Conservation (phyloP, 2,329 filamentous ascomycete genomes). For the Myrmaecium sp. region DNA sequence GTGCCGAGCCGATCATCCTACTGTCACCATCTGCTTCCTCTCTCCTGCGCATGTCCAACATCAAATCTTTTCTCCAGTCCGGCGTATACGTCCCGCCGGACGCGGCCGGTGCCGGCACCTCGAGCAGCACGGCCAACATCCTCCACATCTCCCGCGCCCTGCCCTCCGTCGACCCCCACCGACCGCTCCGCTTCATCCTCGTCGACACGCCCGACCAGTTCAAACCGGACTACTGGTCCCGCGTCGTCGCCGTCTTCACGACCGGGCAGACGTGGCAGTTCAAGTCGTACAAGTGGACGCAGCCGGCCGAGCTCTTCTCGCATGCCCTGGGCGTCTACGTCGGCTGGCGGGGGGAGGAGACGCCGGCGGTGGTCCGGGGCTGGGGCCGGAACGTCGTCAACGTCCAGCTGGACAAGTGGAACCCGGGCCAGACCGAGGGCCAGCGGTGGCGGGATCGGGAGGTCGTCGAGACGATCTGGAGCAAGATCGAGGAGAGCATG, state of each 20-base stretch:
- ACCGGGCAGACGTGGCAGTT: slow-evolving; percentile 98
- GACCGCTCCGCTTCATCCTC: slow-evolving; percentile 81
- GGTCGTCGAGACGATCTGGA: slow-evolving; percentile 87
- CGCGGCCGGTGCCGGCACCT: slow-evolving; percentile 40
- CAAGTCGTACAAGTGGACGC: slow-evolving; percentile 93
- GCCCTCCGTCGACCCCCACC: slow-evolving; percentile 48
- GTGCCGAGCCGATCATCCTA: slow-evolving; percentile 76
- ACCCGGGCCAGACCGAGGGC: slow-evolving; percentile 27
- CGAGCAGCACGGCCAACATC: slow-evolving; percentile 51
- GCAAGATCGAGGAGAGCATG: slow-evolving; percentile 77
- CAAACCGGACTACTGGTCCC: slow-evolving; percentile 94
- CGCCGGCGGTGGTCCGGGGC: slow-evolving; percentile 59
- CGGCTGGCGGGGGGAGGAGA: slow-evolving; percentile 72
- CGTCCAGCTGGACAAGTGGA: slow-evolving; percentile 74
- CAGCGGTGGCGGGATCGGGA: slow-evolving; percentile 75
- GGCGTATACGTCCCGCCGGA: slow-evolving; percentile 69
- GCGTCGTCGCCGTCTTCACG: slow-evolving; percentile 91
- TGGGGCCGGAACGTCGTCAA: slow-evolving; percentile 77
- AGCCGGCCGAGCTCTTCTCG: slow-evolving; percentile 73
- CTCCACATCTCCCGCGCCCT: slow-evolving; percentile 70
- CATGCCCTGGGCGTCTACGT: slow-evolving; percentile 79
- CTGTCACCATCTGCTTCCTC: slow-evolving; percentile 92
- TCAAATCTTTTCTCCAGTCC: slow-evolving; percentile 80
- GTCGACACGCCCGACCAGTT: slow-evolving; percentile 89
- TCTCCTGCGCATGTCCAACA: slow-evolving; percentile 85